These are phyloP conservation scores for Fusarium sp. DNA, from an alignment of 2,329 filamentous ascomycete species.

Conservation along the genomic window DNA sequence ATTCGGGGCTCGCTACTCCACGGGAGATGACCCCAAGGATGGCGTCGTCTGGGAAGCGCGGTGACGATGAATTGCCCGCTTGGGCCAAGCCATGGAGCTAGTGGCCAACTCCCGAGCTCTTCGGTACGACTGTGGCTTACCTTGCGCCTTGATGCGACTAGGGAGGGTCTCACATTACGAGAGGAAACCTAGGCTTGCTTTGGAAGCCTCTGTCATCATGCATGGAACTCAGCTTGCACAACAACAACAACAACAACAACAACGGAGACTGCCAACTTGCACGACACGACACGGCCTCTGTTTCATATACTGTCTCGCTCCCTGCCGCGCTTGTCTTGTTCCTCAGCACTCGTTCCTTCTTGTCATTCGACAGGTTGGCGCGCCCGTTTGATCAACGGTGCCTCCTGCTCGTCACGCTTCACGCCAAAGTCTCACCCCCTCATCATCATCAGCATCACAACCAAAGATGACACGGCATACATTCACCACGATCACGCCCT, in stretches of 20 bases:
- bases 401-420: neutral
- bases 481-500: conserved; percentile 83
- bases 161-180: neutral
- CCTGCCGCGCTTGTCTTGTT: neutral
- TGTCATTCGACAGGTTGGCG: conserved; percentile 1
- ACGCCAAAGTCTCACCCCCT: neutral
- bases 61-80: neutral
- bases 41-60: neutral
- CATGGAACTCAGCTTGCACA: neutral
- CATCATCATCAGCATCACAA: conserved; percentile 5
- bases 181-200: neutral
- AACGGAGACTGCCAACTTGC: neutral
- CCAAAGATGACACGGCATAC: conserved; percentile 58
- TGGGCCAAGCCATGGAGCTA: neutral
- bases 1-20: neutral
- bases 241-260: no score
- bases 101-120: conserved; percentile 3
- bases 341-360: conserved; percentile 2
- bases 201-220: conserved; percentile 6
- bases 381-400: neutral
- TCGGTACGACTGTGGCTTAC: conserved; percentile 5
- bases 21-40: neutral
- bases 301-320: neutral
- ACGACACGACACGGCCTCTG: neutral
- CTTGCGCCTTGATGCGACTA: neutral